Base-by-base conservation (phyloP, 2,329 filamentous ascomycete species). In the Nectriaceae sp. region DNA sequence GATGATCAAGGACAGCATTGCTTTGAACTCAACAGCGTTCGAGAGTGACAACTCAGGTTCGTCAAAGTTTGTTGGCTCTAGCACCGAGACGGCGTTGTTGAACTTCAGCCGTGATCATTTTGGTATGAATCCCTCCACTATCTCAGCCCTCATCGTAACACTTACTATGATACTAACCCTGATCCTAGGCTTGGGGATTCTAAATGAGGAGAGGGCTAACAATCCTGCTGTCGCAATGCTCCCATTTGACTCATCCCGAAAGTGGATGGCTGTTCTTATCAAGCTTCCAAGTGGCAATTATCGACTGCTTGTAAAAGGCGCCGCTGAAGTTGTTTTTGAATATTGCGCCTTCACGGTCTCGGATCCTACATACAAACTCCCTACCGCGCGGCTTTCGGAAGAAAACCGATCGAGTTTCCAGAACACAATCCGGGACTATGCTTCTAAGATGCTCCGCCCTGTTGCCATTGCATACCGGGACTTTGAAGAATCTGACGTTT, bases 381-480 rank as follows among this genome's bases (percentile, higher is more conserved):
- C 60, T 1, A 57, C 62, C 4, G 58, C 52, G 3, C 56, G 63
- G 3, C 54, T 72, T 2, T 62, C 61, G 1, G 63, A 67, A n/a
- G 59, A 65, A 1, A 61, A 65, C n/a, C 61, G 66, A 4, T 53
- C 55, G 18, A 63, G 61, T 35, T 60, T 72, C 16, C 57, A 64
- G n/a, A 59, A 56, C 15, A 68, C 65, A 1, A 72, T 72, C 8
- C 57, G 66, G 10, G 62, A 63, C 11, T 90, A 89, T 60, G 87
- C 88, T 2, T 79, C 78, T 5, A 79, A 83, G 8, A 88, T 87
- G 47, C 78, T 93, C 11, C 83, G 89, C 40, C 90, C 88, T 0
- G 90, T 93, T 45, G 88, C 82, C 16, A 76, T 92, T 54, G 77
- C 88, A 4, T 91, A 89, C 67, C 79, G 82, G 39, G 89, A 94